Conservation (phyloP, 768 basidiomycete species). For the Tylopilus sp. region DNA sequence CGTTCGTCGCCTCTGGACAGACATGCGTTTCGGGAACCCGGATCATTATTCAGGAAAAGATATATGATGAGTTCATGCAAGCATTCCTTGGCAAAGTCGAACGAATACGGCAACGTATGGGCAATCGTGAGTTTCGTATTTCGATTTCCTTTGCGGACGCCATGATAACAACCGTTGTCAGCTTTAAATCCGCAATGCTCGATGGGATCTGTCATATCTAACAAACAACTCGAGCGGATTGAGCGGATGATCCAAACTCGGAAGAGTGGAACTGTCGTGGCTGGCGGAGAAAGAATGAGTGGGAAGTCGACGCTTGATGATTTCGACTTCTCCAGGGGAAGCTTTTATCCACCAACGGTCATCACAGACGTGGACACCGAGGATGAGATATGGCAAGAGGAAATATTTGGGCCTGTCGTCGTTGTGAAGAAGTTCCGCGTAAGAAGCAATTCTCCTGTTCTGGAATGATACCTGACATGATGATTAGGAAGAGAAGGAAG, state of each 20-base stretch:
- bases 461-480: neutral
- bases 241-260: slow-evolving; percentile 50
- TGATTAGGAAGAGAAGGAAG: slow-evolving; percentile 58
- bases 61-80: slow-evolving; percentile 68
- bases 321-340: slow-evolving; percentile 66
- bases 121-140: slow-evolving; percentile 56
- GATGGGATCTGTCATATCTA: slow-evolving; percentile 81
- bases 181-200: slow-evolving; percentile 66
- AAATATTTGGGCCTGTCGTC: slow-evolving; percentile 85
- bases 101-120: slow-evolving; percentile 67
- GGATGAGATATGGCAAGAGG: slow-evolving; percentile 76
- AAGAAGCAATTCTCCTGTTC: slow-evolving; percentile 24
- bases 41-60: slow-evolving; percentile 64
- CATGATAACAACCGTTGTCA: slow-evolving; percentile 24
- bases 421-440: slow-evolving; percentile 56
- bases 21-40: slow-evolving; percentile 91
- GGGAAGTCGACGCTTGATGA: slow-evolving; percentile 64
- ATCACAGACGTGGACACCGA: slow-evolving; percentile 52
- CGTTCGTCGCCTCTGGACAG: slow-evolving; percentile 85
- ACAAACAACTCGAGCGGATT: slow-evolving; percentile 60
- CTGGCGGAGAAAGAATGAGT: slow-evolving; percentile 65
- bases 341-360: slow-evolving; percentile 80
- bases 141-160: neutral
- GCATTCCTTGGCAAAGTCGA: slow-evolving; percentile 59
- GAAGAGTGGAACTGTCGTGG: slow-evolving; percentile 46